These are phyloP conservation scores for Chaetomiaceae sp. DNA, from an alignment of 2,329 filamentous ascomycete species.

Conservation along the genomic window DNA sequence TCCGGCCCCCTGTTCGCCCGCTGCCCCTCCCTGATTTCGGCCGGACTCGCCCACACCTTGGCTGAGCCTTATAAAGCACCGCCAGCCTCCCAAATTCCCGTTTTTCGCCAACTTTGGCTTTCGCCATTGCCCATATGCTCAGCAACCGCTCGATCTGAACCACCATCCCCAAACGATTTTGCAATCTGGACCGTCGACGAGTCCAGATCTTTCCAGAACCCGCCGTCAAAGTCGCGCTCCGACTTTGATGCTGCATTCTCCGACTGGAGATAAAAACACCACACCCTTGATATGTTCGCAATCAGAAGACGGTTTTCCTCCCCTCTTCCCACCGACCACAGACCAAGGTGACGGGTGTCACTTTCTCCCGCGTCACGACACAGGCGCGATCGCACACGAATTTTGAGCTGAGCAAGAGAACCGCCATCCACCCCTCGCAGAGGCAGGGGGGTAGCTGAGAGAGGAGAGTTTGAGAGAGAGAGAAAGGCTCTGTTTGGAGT, in stretches of 20 bases:
- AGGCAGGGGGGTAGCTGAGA: conserved; percentile 18
- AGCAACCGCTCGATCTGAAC: conserved; percentile 12
- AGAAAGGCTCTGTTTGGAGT: conserved; percentile 6
- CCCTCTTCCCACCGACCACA: conserved; percentile 56
- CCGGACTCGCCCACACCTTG: conserved; percentile 17
- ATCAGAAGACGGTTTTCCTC: conserved; percentile 50
- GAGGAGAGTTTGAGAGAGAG: conserved; percentile 5
- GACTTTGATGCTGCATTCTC: conserved; percentile 37
- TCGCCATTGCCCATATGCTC: conserved; percentile 21
- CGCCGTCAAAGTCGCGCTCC: conserved; percentile 33
- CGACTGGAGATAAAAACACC: conserved; percentile 38
- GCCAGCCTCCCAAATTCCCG: conserved; percentile 24
- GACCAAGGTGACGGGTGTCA: conserved; percentile 57
- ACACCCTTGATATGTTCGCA: conserved; percentile 53
- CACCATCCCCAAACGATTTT: conserved; percentile 16
- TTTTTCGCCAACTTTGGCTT: conserved; percentile 26
- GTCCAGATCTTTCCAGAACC: conserved; percentile 38
- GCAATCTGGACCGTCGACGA: conserved; percentile 34
- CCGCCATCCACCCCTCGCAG: conserved; percentile 18
- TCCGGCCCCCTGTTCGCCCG: conserved; percentile 3
- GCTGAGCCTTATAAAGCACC: conserved; percentile 18
- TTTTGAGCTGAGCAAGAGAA: conserved; percentile 19
- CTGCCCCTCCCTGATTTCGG: conserved; percentile 10
- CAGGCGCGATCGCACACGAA: conserved; percentile 36
- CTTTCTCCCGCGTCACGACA: conserved; percentile 45